Percentiles rank a stretch among this genome's conserved stretches.
These are phyloP conservation scores for Colletotrichum graminicola DNA, from an alignment of 2,329 filamentous ascomycete species.

Conservation along the genomic window DNA sequence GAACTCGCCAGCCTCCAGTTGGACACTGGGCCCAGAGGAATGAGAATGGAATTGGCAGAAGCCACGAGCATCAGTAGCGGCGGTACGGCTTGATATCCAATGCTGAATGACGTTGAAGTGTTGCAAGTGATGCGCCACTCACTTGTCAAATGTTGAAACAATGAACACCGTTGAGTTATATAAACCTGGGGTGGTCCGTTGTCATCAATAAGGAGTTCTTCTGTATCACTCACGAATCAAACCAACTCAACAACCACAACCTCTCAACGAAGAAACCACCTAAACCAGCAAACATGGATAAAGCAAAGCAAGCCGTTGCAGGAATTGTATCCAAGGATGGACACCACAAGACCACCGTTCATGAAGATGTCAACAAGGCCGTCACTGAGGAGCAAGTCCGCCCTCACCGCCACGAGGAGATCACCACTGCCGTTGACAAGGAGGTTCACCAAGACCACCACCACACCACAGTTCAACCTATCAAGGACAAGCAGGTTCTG, in stretches of 20 bases:
- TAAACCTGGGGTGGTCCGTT: neutral
- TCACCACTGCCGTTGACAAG: slow-evolving; percentile 72
- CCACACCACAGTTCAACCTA: slow-evolving; percentile 76
- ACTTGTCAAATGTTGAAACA: neutral
- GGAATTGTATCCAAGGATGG: slow-evolving; percentile 72
- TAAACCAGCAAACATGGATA: slow-evolving; percentile 64
- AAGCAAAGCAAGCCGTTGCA: slow-evolving; percentile 72
- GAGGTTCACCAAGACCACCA: slow-evolving; percentile 81
- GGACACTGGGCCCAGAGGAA: slow-evolving; percentile 5
- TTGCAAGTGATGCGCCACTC: neutral
- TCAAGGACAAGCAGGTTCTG: slow-evolving; percentile 55
- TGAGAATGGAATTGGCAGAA: neutral
- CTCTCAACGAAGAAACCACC: neutral
- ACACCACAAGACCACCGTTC: slow-evolving; percentile 77
- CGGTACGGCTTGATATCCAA: neutral
- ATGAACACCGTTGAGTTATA: neutral
- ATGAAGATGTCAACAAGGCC: slow-evolving; percentile 72
- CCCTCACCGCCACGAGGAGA: slow-evolving; percentile 71
- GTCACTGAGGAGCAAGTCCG: slow-evolving; percentile 72
- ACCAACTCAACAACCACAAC: neutral
- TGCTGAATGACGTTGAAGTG: slow-evolving; percentile 6
- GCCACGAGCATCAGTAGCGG: neutral
- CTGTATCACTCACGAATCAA: no score
- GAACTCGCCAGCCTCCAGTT: neutral
- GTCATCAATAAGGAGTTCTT: neutral